These are phyloP conservation scores for Leccinum aurantiacum DNA, from an alignment of 768 basidiomycete species.

Conservation along the genomic window DNA sequence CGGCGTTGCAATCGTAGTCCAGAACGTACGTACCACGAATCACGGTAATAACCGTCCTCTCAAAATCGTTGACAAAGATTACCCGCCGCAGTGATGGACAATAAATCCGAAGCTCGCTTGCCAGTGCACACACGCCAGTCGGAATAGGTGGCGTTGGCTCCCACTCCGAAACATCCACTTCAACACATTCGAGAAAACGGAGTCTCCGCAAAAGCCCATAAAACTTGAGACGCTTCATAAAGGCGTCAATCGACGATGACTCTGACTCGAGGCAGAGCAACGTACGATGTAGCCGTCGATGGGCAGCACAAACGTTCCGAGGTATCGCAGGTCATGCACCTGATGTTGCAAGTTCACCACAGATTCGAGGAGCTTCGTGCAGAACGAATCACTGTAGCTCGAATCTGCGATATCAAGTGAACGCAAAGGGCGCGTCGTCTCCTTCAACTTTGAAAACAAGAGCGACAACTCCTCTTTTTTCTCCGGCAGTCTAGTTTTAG, in stretches of 20 bases:
- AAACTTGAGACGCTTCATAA: constrained; percentile 54
- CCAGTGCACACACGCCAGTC: constrained; percentile 56
- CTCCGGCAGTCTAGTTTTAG: constrained; percentile 44
- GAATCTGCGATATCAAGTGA: constrained; percentile 66
- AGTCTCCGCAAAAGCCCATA: constrained; percentile 60
- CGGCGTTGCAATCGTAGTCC: constrained; percentile 26
- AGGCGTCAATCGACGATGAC: constrained; percentile 2
- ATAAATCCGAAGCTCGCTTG: constrained; percentile 61
- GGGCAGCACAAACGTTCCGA: constrained; percentile 66
- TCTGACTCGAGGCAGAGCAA: constrained; percentile 18
- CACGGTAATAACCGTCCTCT: constrained; percentile 48
- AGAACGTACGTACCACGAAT: constrained; percentile 33
- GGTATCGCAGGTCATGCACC: constrained; percentile 48
- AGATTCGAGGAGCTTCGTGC: constrained; percentile 49
- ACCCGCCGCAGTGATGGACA: constrained; percentile 50
- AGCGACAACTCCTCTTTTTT: constrained; percentile 53
- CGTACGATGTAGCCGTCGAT: constrained; percentile 39
- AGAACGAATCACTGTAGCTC: constrained; percentile 53
- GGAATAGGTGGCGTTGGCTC: constrained; percentile 53
- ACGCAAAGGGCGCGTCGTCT: constrained; percentile 43
- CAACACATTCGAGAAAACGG: constrained; percentile 50
- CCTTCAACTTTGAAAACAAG: constrained; percentile 47
- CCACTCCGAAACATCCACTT: constrained; percentile 68
- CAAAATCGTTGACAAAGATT: constrained; percentile 65
- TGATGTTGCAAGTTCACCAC: constrained; percentile 39